phyloP scores from a whole-genome alignment of 495 filamentous ascomycete species.

The Lasiosphaeria hispida region DNA sequence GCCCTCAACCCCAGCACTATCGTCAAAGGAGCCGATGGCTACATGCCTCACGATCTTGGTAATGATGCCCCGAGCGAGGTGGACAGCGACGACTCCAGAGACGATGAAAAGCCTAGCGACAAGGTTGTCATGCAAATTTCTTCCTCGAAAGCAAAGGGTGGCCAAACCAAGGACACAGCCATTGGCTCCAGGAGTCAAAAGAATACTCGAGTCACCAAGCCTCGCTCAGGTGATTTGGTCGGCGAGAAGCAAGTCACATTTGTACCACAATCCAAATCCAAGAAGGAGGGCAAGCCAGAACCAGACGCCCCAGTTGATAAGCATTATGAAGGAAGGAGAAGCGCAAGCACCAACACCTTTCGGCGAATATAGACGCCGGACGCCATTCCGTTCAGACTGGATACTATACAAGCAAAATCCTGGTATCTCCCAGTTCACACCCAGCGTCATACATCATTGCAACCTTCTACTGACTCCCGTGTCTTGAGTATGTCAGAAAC shows the following conservation, averaged over 20 bases:
- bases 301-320: slow-evolving; percentile 35
- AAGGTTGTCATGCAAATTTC: slow-evolving; percentile 67
- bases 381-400: slow-evolving; percentile 14
- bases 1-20: slow-evolving; percentile 79
- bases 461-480: no score
- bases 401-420: slow-evolving; percentile 29
- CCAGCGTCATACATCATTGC: background rate
- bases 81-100: slow-evolving; percentile 31
- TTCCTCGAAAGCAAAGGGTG: slow-evolving; percentile 57
- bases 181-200: slow-evolving; percentile 67
- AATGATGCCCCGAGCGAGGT: slow-evolving; percentile 13
- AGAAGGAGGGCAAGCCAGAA: slow-evolving; percentile 45
- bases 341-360: slow-evolving; percentile 72
- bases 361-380: slow-evolving; percentile 52
- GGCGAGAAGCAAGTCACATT: slow-evolving; percentile 89
- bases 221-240: slow-evolving; percentile 55
- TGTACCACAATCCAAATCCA: slow-evolving; percentile 61
- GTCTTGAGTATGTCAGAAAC: no score
- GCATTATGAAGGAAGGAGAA: slow-evolving; percentile 55
- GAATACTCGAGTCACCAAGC: slow-evolving; percentile 43
- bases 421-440: slow-evolving; percentile 16
- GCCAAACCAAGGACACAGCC: slow-evolving; percentile 55
- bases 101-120: slow-evolving; percentile 40
- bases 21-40: slow-evolving; percentile 27
- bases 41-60: background rate